These are phyloP conservation scores for Apiospora pterosperma DNA, from an alignment of 2,329 filamentous ascomycete species.

Conservation along the genomic window DNA sequence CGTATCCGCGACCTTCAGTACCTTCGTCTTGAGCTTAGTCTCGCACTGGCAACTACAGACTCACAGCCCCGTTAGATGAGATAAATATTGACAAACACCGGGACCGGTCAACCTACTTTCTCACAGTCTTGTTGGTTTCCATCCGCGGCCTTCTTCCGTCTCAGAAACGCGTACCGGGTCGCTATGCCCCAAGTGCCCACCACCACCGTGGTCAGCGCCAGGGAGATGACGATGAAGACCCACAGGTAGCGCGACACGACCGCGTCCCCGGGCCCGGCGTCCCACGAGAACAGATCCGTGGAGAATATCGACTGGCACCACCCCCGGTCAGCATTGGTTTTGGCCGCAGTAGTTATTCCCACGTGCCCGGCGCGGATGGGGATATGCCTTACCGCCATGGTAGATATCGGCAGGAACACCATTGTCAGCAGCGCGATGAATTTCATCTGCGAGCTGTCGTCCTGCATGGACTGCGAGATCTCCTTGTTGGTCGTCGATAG, in stretches of 20 bases:
- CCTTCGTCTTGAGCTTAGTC: no score
- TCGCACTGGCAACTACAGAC: no score
- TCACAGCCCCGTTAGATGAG: no score
- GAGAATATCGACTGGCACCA: constrained; percentile 21
- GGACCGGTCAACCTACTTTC: background rate
- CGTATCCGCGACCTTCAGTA: no score
- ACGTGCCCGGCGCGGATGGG: background rate
- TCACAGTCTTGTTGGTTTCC: background rate
- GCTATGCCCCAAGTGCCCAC: constrained; percentile 12
- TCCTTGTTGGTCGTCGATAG: constrained; percentile 19
- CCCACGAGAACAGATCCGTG: constrained; percentile 24
- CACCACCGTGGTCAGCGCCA: constrained; percentile 17
- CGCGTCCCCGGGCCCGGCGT: constrained; percentile 13
- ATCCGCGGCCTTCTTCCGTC: background rate
- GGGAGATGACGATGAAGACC: constrained; percentile 18
- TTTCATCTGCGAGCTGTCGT: constrained; percentile 25
- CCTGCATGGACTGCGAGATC: constrained; percentile 19
- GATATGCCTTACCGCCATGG: constrained; percentile 19
- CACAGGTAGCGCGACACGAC: constrained; percentile 23
- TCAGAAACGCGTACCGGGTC: background rate
- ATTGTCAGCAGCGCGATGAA: constrained; percentile 26
- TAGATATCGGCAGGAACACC: constrained; percentile 24
- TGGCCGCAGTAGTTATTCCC: no score
- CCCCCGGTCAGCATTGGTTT: background rate
- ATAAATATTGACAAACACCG: no score